phyloP scores from a whole-genome alignment of 805 yeast genomes.

The Yamadazyma ubonensis region DNA sequence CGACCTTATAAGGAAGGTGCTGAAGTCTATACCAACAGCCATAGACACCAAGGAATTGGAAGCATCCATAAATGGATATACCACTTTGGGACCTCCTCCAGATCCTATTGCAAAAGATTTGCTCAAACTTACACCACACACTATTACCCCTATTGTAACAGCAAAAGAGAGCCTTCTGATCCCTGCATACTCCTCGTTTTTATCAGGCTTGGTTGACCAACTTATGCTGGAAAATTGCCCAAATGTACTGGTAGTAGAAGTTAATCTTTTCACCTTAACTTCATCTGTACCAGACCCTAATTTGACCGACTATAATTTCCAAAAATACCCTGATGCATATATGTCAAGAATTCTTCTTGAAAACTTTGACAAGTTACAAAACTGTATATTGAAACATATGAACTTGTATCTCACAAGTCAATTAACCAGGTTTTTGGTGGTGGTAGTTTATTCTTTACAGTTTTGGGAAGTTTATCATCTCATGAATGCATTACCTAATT shows the following conservation, averaged over 20 bases:
- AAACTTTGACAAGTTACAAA: constrained; percentile 30
- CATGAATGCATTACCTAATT: constrained; percentile 29
- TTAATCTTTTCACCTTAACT: background rate
- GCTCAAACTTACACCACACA: constrained; percentile 30
- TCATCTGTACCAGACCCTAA: constrained; percentile 17
- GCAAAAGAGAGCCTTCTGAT: constrained; percentile 13
- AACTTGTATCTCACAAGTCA: constrained; percentile 39
- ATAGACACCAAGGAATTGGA: background rate
- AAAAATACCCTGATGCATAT: constrained; percentile 34
- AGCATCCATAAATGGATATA: no score
- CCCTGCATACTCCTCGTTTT: constrained; percentile 31
- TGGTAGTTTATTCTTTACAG: constrained; percentile 35
- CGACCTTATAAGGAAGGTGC: constrained; percentile 4
- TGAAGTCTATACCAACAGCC: constrained; percentile 2
- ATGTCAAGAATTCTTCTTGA: constrained; percentile 40
- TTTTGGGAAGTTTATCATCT: constrained; percentile 48
- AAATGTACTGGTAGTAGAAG: constrained; percentile 19
- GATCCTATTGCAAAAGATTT: constrained; percentile 37
- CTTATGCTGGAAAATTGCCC: constrained; percentile 17
- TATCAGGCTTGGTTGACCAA: constrained; percentile 29
- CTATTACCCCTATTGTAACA: constrained; percentile 6
- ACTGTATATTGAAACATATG: constrained; percentile 34
- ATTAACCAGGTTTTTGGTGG: constrained; percentile 40
- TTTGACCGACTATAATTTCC: background rate
- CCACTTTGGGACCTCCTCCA: background rate